These are phyloP conservation scores for Diatrype stigma DNA, from an alignment of 2,329 filamentous ascomycete genomes.

Conservation along the genomic window DNA sequence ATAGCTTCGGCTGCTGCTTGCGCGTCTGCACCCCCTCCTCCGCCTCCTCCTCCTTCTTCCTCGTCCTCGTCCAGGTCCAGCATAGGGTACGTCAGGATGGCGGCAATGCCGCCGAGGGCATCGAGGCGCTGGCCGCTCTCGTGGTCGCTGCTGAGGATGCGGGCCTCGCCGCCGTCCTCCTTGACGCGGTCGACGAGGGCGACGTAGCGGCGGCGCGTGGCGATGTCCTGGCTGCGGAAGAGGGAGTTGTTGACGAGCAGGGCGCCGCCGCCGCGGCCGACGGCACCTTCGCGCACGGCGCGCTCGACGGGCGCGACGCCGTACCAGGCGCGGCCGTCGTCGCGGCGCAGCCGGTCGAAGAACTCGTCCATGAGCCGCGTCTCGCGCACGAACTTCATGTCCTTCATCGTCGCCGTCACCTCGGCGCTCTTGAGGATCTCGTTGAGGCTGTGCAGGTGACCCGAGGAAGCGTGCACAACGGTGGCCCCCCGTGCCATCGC, in stretches of 20 bases:
- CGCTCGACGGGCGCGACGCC: conserved; percentile 76
- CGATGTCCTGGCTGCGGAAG: conserved; percentile 79
- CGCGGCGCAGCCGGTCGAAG: conserved; percentile 69
- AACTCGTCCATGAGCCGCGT: conserved; percentile 82
- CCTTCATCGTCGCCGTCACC: conserved; percentile 70
- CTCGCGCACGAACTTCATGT: conserved; percentile 85
- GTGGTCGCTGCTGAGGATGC: conserved; percentile 88
- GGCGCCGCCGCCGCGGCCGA: conserved; percentile 79
- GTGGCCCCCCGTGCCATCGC: conserved; percentile 58
- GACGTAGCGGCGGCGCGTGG: conserved; percentile 75
- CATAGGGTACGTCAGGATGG: conserved; percentile 85
- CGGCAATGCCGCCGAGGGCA: conserved; percentile 80
- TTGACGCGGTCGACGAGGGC: conserved; percentile 82
- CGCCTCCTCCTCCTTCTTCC: conserved; percentile 34
- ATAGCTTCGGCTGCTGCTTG: conserved; percentile 17
- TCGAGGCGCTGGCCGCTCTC: conserved; percentile 87
- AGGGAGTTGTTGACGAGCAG: conserved; percentile 83
- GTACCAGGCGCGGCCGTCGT: conserved; percentile 90
- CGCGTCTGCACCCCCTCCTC: conserved; percentile 20
- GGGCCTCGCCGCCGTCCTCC: conserved; percentile 78
- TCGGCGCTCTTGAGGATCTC: conserved; percentile 81
- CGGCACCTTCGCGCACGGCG: conserved; percentile 81
- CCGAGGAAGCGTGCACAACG: conserved; percentile 79
- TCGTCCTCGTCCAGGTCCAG: conserved; percentile 73
- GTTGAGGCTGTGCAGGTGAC: conserved; percentile 80